Evolutionary conservation across 1,284 basidiomycete genomes (phyloP).

Genomic region (Leccinum huronense): DNA sequence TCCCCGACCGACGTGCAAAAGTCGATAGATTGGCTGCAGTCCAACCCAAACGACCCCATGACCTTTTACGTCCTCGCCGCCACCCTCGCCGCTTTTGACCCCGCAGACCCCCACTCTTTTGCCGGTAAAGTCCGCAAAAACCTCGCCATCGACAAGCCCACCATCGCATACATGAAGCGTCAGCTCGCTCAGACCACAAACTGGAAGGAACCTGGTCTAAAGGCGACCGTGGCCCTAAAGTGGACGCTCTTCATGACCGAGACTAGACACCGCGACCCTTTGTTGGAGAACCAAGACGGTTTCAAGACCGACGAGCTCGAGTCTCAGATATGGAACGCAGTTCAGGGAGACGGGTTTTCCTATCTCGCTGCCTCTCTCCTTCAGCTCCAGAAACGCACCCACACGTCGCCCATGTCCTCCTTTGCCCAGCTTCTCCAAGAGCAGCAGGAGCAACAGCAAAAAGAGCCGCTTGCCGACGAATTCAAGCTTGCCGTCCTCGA

Average conservation of each 20-base stretch:
- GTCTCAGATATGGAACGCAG: conserved; percentile 75
- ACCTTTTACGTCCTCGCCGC: conserved; percentile 72
- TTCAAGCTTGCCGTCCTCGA: conserved; percentile 65
- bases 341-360: conserved; percentile 80
- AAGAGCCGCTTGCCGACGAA: conserved; percentile 61
- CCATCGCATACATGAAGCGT: conserved; percentile 56
- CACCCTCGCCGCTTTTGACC: conserved; percentile 67
- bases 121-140: conserved; percentile 45
- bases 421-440: conserved; percentile 46
- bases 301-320: conserved; percentile 81
- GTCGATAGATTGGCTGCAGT: conserved; percentile 65
- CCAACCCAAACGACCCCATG: conserved; percentile 63
- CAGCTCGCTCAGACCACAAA: conserved; percentile 47
- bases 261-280: conserved; percentile 64
- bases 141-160: conserved; percentile 45
- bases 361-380: conserved; percentile 64
- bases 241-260: conserved; percentile 87
- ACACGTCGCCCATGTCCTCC: conserved; percentile 44
- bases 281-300: conserved; percentile 63
- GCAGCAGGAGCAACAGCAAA: conserved; percentile 54
- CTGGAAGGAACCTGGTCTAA: conserved; percentile 77
- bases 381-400: conserved; percentile 49
- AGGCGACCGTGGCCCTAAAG: conserved; percentile 75
- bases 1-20: conserved; percentile 56
- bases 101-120: conserved; percentile 53